Evolutionary conservation across 1,284 basidiomycete genomes (phyloP).

Genomic region (Ceratorhiza oryzae-sativae): DNA sequence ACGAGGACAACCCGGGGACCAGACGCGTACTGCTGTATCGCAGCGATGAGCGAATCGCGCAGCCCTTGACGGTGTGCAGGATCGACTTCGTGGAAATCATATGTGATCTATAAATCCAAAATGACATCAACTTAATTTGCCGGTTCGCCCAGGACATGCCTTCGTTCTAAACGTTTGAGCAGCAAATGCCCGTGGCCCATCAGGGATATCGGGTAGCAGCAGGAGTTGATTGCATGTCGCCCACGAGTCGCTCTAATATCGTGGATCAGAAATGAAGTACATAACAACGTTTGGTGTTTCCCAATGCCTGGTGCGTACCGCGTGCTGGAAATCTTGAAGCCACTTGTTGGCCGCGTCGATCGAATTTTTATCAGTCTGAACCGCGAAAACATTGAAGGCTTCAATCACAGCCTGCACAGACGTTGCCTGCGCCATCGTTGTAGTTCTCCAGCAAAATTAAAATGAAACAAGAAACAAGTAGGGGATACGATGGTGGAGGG

Average conservation of each 20-base stretch:
- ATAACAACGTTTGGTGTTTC: not conserved
- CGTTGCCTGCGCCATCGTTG: constrained; percentile 34
- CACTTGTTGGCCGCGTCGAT: constrained; percentile 88
- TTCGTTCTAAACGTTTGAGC: constrained; percentile 97
- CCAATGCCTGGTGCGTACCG: constrained; percentile 68
- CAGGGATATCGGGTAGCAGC: constrained; percentile 77
- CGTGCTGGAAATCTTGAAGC: constrained; percentile 96
- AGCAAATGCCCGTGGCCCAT: constrained; percentile 89
- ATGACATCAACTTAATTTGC: constrained; percentile 3
- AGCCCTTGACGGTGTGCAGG: constrained; percentile 73
- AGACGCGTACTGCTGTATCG: constrained; percentile 70
- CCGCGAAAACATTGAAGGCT: constrained; percentile 75
- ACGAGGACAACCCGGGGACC: constrained; percentile 89
- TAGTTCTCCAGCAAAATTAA: not conserved
- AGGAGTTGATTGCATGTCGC: constrained; percentile 91
- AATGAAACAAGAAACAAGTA: constrained; percentile 5
- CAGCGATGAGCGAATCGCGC: constrained; percentile 85
- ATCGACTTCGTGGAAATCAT: constrained; percentile 92
- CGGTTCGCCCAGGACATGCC: constrained; percentile 58
- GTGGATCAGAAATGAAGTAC: not conserved
- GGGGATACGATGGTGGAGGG: constrained; percentile 31
- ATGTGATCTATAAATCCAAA: constrained; percentile 74
- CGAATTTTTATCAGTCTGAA: constrained; percentile 80
- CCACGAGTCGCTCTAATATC: constrained; percentile 79
- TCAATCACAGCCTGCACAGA: constrained; percentile 70